Conservation (phyloP, 1,284 basidiomycete species). For the Sanguinoderma infundibulare region DNA sequence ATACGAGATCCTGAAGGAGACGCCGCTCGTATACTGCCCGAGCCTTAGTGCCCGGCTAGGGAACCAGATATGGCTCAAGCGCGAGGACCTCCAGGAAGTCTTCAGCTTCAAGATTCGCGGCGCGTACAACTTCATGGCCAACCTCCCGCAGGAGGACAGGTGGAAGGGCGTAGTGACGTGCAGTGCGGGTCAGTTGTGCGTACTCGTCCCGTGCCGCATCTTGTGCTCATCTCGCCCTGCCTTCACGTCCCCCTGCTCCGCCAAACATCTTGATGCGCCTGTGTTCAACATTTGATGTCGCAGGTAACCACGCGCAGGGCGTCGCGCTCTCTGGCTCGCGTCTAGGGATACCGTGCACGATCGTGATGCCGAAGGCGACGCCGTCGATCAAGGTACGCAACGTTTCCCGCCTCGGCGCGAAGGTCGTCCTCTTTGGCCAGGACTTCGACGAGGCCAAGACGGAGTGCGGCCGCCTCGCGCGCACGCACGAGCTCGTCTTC, state of each 20-base stretch:
- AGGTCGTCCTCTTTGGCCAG: constrained; percentile 88
- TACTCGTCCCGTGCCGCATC: constrained; percentile 30
- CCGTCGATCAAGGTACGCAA: constrained; percentile 97
- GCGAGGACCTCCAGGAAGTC: constrained; percentile 95
- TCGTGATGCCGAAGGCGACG: constrained; percentile 97
- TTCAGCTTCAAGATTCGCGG: constrained; percentile 99
- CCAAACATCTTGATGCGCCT: not conserved
- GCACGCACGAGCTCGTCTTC: constrained; percentile 81
- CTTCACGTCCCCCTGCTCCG: not conserved
- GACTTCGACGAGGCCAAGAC: constrained; percentile 98
- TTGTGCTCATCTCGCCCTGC: constrained; percentile 2
- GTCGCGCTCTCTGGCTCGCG: constrained; percentile 92
- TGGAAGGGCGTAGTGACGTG: constrained; percentile 99
- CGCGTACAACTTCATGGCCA: constrained; percentile 99
- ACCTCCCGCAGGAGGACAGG: constrained; percentile 85
- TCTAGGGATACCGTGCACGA: constrained; percentile 92
- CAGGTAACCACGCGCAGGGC: constrained; percentile 98
- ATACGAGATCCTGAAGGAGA: constrained; percentile 93
- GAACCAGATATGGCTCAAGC: constrained; percentile 94
- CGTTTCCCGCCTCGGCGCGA: constrained; percentile 91
- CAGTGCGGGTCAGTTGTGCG: constrained; percentile 89
- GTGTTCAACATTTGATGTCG: not conserved
- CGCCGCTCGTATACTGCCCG: constrained; percentile 86
- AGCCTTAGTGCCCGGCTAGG: constrained; percentile 90
- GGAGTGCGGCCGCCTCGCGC: constrained; percentile 89